Evolutionary conservation across 1,139 yeast genomes (phyloP).

Genomic region (Blastobotrys persicus): DNA sequence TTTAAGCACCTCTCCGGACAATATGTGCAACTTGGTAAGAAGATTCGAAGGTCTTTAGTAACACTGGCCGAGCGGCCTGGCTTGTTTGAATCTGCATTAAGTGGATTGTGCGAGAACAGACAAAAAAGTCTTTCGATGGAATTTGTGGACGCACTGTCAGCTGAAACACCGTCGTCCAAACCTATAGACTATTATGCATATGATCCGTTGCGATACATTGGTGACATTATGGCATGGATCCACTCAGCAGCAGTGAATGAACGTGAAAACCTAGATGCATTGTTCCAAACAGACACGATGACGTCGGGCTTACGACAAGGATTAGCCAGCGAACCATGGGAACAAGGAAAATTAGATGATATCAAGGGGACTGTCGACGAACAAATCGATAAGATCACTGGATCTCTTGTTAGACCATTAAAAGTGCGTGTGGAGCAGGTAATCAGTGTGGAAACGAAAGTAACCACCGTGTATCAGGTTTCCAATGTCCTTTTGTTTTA

Average conservation of each 20-base stretch:
- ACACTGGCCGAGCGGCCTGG: conserved; percentile 40
- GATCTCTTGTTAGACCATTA: conserved; percentile 50
- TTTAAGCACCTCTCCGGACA: conserved; percentile 30
- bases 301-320: conserved; percentile 31
- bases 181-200: conserved; percentile 68
- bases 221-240: conserved; percentile 85
- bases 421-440: conserved; percentile 60
- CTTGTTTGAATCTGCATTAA: conserved; percentile 37
- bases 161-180: conserved; percentile 41
- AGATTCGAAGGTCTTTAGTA: conserved; percentile 32
- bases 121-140: conserved; percentile 36
- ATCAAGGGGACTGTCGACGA: conserved; percentile 29
- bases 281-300: conserved; percentile 47
- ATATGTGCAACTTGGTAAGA: conserved; percentile 28
- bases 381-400: conserved; percentile 47
- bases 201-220: conserved; percentile 79
- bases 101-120: conserved; percentile 34
- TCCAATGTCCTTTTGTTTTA: conserved; percentile 66
- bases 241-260: conserved; percentile 91
- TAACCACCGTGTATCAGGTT: conserved; percentile 55
- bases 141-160: conserved; percentile 56
- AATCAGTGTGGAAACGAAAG: conserved; percentile 60
- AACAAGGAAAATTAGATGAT: conserved; percentile 26
- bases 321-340: conserved; percentile 33
- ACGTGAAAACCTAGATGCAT: conserved; percentile 63